These are phyloP conservation scores for Quercus alba DNA, from an alignment of 306 rosid species.

Conservation along the genomic window DNA sequence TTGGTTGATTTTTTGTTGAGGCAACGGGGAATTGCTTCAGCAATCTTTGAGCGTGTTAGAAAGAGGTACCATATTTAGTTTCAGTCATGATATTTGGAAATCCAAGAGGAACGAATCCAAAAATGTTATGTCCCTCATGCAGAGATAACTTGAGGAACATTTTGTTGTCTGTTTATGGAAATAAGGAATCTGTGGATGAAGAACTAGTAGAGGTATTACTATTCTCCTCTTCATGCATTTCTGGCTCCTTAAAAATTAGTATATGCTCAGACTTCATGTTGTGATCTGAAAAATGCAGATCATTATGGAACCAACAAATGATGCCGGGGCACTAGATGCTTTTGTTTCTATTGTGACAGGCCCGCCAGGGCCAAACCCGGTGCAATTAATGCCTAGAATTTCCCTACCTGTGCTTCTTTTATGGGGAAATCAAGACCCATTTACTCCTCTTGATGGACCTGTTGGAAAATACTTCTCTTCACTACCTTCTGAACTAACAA, in stretches of 20 bases:
- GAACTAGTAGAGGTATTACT: constrained; percentile 72
- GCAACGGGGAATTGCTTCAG: constrained; percentile 68
- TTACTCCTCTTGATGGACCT: constrained; percentile 96
- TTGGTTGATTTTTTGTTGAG: constrained; percentile 71
- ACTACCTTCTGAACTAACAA: constrained; percentile 47
- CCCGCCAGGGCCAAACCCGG: constrained; percentile 90
- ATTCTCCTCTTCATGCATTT: neutral
- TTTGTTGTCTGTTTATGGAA: constrained; percentile 68
- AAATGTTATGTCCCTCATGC: constrained; percentile 23
- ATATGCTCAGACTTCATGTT: constrained; percentile 5
- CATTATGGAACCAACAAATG: constrained; percentile 72
- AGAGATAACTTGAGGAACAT: constrained; percentile 72
- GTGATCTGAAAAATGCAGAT: constrained; percentile 44
- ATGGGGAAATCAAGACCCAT: constrained; percentile 92
- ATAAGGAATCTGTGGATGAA: constrained; percentile 81
- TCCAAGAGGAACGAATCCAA: neutral
- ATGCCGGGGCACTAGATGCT: constrained; percentile 78
- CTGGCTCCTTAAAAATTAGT: neutral
- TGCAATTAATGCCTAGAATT: constrained; percentile 64
- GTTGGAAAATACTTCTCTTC: constrained; percentile 76
- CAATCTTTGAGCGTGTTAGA: constrained; percentile 72
- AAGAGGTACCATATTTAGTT: constrained; percentile 47
- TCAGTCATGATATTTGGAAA: neutral
- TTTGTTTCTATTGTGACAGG: constrained; percentile 82
- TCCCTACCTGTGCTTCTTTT: constrained; percentile 65